Conservation (phyloP, 768 basidiomycete genomes). For the Pleurotus platypus region DNA sequence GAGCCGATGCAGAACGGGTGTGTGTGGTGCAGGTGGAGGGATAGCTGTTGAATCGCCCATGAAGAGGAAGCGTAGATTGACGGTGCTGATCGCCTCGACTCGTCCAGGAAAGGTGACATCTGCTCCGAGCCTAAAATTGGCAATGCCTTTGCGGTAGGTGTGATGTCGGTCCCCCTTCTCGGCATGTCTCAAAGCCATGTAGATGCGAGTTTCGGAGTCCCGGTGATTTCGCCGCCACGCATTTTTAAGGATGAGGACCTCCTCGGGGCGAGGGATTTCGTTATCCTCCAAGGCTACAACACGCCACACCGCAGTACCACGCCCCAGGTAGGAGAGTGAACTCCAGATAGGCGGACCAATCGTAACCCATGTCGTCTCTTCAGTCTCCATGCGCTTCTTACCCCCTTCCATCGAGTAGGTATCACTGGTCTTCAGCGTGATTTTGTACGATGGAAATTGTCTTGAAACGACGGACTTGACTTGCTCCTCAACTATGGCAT, state of each 20-base stretch:
- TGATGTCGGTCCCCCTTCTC: background rate
- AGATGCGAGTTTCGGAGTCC: constrained; percentile 13
- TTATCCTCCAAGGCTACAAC: background rate
- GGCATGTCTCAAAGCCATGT: constrained; percentile 6
- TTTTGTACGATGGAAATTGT: too few species aligned
- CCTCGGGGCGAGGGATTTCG: background rate
- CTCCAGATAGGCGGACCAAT: constrained; percentile 17
- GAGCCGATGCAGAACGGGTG: constrained; percentile 14
- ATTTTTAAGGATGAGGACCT: constrained; percentile 13
- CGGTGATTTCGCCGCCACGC: constrained; percentile 13
- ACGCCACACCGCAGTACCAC: constrained; percentile 14
- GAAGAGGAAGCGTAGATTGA: constrained; percentile 3
- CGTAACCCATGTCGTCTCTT: constrained; percentile 11
- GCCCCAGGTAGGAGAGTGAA: constrained; percentile 14
- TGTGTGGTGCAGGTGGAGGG: background rate
- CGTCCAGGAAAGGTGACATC: constrained; percentile 13
- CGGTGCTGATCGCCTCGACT: background rate
- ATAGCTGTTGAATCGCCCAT: background rate
- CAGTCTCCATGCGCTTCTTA: constrained; percentile 3
- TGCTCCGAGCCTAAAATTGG: constrained; percentile 13
- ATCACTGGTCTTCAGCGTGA: background rate
- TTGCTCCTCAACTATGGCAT: too few species aligned
- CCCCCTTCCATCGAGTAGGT: background rate
- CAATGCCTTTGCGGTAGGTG: constrained; percentile 8
- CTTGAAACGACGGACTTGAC: too few species aligned